phyloP scores from a whole-genome alignment of 768 basidiomycete species.

The Suillus weaverae region DNA sequence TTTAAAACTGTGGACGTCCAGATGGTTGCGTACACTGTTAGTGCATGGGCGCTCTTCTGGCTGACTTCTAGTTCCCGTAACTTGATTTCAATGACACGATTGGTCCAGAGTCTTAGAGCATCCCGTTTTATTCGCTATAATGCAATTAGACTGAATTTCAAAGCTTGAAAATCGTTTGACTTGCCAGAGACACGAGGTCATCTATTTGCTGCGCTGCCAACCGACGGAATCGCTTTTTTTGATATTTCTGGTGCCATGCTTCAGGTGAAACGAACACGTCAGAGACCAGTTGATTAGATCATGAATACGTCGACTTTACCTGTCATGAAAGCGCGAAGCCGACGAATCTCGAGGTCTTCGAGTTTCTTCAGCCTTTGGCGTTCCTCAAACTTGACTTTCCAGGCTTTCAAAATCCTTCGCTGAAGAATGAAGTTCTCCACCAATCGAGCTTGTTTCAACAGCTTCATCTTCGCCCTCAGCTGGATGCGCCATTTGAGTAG shows the following conservation, averaged over 20 bases:
- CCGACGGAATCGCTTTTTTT: constrained; percentile 39
- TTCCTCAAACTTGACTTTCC: constrained; percentile 48
- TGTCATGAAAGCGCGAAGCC: constrained; percentile 29
- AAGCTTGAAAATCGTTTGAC: constrained; percentile 9
- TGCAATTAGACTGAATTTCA: constrained; percentile 7
- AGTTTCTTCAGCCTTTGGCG: constrained; percentile 46
- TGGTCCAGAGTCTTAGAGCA: constrained; percentile 62
- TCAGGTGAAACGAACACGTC: constrained; percentile 8
- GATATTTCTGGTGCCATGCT: constrained; percentile 52
- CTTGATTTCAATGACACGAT: constrained; percentile 72
- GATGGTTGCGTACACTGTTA: constrained; percentile 36
- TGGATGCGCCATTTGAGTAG: constrained; percentile 57
- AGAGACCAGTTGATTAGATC: constrained; percentile 5
- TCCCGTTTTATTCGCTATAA: constrained; percentile 52
- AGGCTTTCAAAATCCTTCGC: constrained; percentile 47
- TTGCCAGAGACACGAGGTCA: constrained; percentile 42
- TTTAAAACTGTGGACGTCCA: constrained; percentile 15
- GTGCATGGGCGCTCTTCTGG: constrained; percentile 43
- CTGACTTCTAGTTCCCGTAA: constrained; percentile 66
- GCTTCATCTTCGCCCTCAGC: constrained; percentile 49
- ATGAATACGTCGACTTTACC: constrained; percentile 28
- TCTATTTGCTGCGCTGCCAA: constrained; percentile 45
- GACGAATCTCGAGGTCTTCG: constrained; percentile 41
- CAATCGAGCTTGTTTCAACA: constrained; percentile 53
- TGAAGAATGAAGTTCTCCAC: constrained; percentile 52